Percentiles rank a stretch among this genome's conserved stretches.
Evolutionary conservation across 2,329 filamentous ascomycete species (phyloP).

Genomic region (Ophiostoma tasmaniense): DNA sequence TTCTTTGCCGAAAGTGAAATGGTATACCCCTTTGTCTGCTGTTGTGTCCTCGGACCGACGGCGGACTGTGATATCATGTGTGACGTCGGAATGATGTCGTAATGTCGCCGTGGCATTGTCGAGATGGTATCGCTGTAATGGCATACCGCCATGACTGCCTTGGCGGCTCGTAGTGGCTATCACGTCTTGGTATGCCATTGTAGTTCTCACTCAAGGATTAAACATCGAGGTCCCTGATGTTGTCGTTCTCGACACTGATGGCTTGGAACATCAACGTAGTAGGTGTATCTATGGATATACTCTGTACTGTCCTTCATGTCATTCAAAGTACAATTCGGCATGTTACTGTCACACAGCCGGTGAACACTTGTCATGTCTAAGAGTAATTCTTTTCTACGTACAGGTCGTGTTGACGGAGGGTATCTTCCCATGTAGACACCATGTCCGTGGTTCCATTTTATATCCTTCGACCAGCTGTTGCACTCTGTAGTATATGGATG

Average conservation of each 20-base stretch:
- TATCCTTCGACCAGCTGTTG: neutral
- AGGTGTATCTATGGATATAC: too few species aligned
- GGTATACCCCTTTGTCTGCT: constrained; percentile 8
- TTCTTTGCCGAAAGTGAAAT: constrained; percentile 22
- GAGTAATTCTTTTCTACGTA: neutral
- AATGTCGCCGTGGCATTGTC: neutral
- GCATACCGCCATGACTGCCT: neutral
- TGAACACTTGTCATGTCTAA: neutral
- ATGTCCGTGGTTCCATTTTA: neutral
- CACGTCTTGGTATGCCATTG: neutral
- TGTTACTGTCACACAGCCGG: too few species aligned
- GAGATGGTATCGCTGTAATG: neutral
- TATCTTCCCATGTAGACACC: neutral
- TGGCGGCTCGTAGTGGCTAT: neutral
- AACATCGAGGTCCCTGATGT: neutral
- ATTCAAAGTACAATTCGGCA: too few species aligned
- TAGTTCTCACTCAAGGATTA: neutral
- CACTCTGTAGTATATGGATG: neutral
- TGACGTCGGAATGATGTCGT: neutral
- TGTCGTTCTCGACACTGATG: too few species aligned
- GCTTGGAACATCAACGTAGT: too few species aligned
- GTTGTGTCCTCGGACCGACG: constrained; percentile 2
- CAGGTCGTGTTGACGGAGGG: neutral
- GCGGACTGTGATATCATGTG: neutral
- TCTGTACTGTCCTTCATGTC: too few species aligned